These are phyloP conservation scores for Gautieria morchelliformis DNA, from an alignment of 768 basidiomycete species.

Conservation along the genomic window DNA sequence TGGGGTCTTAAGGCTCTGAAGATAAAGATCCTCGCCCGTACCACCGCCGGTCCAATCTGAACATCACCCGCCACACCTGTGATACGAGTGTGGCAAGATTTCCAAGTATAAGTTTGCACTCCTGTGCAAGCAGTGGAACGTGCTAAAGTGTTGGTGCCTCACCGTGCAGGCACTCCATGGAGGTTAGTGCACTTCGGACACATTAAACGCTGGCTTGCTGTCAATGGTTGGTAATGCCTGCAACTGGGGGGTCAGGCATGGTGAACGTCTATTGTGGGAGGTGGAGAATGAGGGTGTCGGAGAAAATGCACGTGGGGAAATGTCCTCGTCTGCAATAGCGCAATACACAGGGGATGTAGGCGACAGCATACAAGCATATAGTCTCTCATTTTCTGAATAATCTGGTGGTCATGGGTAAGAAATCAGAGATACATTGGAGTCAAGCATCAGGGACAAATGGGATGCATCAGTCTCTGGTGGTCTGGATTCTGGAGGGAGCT, in stretches of 20 bases:
- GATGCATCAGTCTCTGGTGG: background rate
- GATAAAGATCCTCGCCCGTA: constrained; percentile 36
- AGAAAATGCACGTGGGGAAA: background rate
- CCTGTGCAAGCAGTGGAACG: constrained; percentile 57
- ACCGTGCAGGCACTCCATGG: constrained; percentile 75
- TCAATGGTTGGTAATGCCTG: constrained; percentile 78
- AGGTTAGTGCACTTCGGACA: constrained; percentile 76
- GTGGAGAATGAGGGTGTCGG: constrained; percentile 1
- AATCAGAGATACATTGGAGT: background rate
- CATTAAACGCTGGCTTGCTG: constrained; percentile 92
- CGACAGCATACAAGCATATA: background rate
- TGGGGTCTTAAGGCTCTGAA: too few relatives aligned
- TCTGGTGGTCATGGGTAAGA: background rate
- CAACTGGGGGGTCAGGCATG: constrained; percentile 73
- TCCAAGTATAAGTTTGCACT: constrained; percentile 74
- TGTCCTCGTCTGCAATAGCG: constrained; percentile 1
- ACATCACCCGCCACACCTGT: constrained; percentile 40
- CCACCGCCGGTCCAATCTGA: constrained; percentile 14
- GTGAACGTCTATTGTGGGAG: constrained; percentile 35
- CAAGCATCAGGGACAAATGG: background rate
- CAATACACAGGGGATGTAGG: constrained; percentile 5
- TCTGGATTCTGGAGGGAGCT: background rate
- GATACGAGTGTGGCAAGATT: constrained; percentile 76
- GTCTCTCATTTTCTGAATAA: background rate
- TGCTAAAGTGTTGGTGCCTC: constrained; percentile 65